Percentiles rank a stretch among this genome's conserved stretches.
Evolutionary conservation across 2,329 filamentous ascomycete genomes (phyloP).

Genomic region (Aspergillus sp.): DNA sequence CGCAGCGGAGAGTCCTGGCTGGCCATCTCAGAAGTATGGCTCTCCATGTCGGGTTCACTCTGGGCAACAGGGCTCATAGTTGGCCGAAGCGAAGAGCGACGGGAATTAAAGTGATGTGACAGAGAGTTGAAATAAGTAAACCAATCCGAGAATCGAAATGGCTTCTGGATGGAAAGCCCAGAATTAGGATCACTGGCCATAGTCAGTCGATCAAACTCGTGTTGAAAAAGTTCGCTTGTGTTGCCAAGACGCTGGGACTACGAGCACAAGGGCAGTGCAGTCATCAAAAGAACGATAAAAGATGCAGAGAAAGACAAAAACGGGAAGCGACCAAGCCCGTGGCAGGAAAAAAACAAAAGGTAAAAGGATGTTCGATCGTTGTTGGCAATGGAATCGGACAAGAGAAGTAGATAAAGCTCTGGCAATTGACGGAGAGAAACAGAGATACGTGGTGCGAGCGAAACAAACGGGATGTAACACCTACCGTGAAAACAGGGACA

Average conservation of each 20-base stretch:
- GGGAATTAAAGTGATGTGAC: constrained; percentile 4
- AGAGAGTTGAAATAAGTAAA: constrained; percentile 3
- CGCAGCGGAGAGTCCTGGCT: constrained; percentile 37
- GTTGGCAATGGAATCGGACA: neutral
- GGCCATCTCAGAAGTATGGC: constrained; percentile 38
- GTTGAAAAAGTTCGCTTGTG: constrained; percentile 34
- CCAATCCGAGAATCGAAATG: neutral
- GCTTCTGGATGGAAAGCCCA: constrained; percentile 3
- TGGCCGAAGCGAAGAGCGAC: constrained; percentile 2
- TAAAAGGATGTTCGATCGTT: neutral
- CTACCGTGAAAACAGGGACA: constrained; percentile 19
- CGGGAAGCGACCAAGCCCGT: neutral
- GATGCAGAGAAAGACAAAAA: constrained; percentile 2
- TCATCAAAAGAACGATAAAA: constrained; percentile 10
- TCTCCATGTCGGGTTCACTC: constrained; percentile 35
- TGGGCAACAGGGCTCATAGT: constrained; percentile 36
- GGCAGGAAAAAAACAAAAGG: neutral
- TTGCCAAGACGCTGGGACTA: constrained; percentile 30
- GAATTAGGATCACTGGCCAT: constrained; percentile 24
- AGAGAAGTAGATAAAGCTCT: constrained; percentile 23
- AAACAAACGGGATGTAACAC: constrained; percentile 23
- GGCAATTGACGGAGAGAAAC: constrained; percentile 17
- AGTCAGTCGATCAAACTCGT: constrained; percentile 26
- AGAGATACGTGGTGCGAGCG: constrained; percentile 13
- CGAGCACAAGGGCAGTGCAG: constrained; percentile 19